Conservation (phyloP, 345 rosid genomes). For the Citrus glauca region DNA sequence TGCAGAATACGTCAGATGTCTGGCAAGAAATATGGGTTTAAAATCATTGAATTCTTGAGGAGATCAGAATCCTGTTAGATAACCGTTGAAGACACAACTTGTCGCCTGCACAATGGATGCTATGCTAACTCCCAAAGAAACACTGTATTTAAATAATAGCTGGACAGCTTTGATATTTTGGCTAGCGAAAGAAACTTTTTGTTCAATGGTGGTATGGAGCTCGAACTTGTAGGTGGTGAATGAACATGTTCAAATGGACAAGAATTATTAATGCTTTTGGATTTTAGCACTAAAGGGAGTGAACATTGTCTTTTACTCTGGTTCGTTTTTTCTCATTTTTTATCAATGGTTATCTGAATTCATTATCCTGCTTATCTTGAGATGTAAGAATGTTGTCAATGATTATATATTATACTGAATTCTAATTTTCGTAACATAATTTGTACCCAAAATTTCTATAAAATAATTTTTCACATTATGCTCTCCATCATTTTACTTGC, state of each 20-base stretch:
- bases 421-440: background rate
- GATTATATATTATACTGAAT: background rate
- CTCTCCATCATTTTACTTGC: background rate
- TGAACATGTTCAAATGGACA: too few species aligned
- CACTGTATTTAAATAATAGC: slow-evolving; percentile 47
- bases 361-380: background rate
- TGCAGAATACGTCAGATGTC: slow-evolving; percentile 70
- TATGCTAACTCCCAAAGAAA: slow-evolving; percentile 76
- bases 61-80: slow-evolving; percentile 49
- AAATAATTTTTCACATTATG: background rate
- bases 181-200: background rate
- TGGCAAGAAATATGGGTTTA: slow-evolving; percentile 59
- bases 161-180: background rate
- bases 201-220: too few species aligned
- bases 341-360: background rate
- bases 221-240: too few species aligned
- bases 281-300: too few species aligned
- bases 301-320: too few species aligned
- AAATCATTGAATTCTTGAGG: slow-evolving; percentile 51
- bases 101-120: slow-evolving; percentile 77
- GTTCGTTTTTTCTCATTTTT: background rate
- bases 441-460: background rate
- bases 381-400: background rate
- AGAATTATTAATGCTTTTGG: too few species aligned
- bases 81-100: slow-evolving; percentile 76